Evolutionary conservation across 352 stramenopile species (phyloP).

Genomic region (Phytophthora lateralis): DNA sequence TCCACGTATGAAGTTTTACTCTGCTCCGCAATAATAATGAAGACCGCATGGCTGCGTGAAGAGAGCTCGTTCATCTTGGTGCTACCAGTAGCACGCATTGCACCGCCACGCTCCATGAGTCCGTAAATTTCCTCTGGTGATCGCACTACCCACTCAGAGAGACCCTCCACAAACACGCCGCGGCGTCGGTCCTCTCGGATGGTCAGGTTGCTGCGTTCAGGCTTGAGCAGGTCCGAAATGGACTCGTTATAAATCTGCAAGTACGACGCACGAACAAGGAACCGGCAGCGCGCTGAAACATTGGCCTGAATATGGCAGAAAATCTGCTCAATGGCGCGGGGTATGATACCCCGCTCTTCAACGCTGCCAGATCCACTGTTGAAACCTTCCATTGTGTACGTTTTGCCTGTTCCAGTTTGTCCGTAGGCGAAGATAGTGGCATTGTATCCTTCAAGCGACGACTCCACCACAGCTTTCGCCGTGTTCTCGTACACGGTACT

Average conservation of each 20-base stretch:
- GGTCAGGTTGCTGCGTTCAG: constrained; percentile 90
- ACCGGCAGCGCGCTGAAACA: constrained; percentile 83
- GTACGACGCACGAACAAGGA: constrained; percentile 93
- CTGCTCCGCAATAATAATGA: constrained; percentile 95
- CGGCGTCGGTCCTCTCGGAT: constrained; percentile 94
- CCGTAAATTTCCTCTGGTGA: constrained; percentile 94
- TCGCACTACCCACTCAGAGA: constrained; percentile 95
- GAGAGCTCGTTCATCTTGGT: constrained; percentile 93
- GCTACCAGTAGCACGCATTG: constrained; percentile 80
- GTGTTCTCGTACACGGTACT: constrained; percentile 94
- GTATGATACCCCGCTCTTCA: constrained; percentile 97
- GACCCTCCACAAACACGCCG: constrained; percentile 94
- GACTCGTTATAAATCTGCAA: constrained; percentile 96
- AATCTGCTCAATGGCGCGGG: constrained; percentile 96
- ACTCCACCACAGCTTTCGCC: constrained; percentile 92
- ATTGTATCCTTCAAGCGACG: constrained; percentile 92
- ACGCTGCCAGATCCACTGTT: constrained; percentile 84
- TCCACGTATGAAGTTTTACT: constrained; percentile 92
- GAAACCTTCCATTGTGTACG: constrained; percentile 97
- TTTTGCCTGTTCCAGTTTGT: constrained; percentile 93
- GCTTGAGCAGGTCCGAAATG: constrained; percentile 95
- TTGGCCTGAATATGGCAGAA: constrained; percentile 92
- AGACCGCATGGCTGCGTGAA: constrained; percentile 91
- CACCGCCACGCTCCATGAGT: constrained; percentile 92
- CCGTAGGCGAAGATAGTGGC: constrained; percentile 92